Base-by-base conservation (phyloP, 495 filamentous ascomycete species). In the Aspergillus sclerotiicarbonarius region DNA sequence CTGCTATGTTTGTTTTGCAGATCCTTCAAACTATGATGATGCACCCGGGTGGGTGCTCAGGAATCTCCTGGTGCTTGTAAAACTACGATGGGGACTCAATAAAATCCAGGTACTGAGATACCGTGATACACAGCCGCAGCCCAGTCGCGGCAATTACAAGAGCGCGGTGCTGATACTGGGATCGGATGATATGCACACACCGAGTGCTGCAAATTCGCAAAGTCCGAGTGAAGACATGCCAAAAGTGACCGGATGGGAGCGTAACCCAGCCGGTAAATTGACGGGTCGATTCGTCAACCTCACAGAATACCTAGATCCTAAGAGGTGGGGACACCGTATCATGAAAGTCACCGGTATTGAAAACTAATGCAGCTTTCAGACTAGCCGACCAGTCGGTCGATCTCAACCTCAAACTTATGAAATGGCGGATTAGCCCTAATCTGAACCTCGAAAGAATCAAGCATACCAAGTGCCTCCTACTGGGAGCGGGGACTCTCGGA, bases 311-410 rank as follows among this genome's bases (percentile, higher is more conserved):
- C 92, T 98, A 87, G 90, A 98, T 69, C 94, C 94, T 6, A 76
- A 80, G 49, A 82, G 83, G 77, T 82, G 78, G 29, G 15, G 49
- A 15, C 29, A 13, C 19, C 12, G 19, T 7, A 35, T 35, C 37
- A 13, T n/a, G 18, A 7, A 45, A 20, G 8, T 20, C 25, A 16
- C 47, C 45, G n/a, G 6, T 13, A 35, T 29, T 53, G 46, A 56
- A 15, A 9, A 13, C 12, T 21, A 16, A 16, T 47, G 2, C 21
- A 2, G 21, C 48, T 37, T 51, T 61, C 54, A 85, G 84, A 60
- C 79, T 98, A 21, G 94, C 94, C 20, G 92, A 97, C 61, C 91
- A 96, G 70, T 89, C 92, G n/a, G 94, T 97, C 9, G 94, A 98
- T 66, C 84, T 98, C 49, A 98, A 98, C 65, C 80, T 97, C 58